phyloP scores from a whole-genome alignment of 2,329 filamentous ascomycete species.

The Phyllosticta citribraziliensis region DNA sequence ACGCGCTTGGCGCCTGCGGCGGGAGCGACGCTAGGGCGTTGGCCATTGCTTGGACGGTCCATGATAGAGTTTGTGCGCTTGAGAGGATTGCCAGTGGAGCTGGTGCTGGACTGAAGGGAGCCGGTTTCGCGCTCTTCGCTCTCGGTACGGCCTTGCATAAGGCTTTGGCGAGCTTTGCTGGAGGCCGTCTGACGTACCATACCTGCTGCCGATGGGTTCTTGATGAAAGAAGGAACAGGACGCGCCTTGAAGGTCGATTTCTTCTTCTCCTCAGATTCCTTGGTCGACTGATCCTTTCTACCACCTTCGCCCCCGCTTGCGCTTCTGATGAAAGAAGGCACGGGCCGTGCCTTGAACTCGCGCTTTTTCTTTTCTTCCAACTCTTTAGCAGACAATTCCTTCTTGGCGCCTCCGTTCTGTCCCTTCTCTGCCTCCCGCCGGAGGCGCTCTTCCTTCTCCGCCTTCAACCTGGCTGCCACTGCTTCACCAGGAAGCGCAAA shows the following conservation, averaged over 20 bases:
- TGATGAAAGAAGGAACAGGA: constrained; percentile 27
- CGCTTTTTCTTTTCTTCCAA: constrained; percentile 26
- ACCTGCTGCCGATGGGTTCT: constrained; percentile 21
- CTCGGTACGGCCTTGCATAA: constrained; percentile 1
- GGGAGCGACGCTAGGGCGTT: background rate
- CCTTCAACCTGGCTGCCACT: constrained; percentile 44
- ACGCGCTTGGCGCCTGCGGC: constrained; percentile 2
- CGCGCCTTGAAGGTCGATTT: constrained; percentile 38
- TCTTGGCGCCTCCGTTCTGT: background rate
- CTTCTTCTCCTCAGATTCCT: constrained; percentile 22
- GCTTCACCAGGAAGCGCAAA: constrained; percentile 46
- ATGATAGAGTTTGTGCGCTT: constrained; percentile 3
- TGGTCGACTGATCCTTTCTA: background rate
- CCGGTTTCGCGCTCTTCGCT: background rate
- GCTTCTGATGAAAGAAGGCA: constrained; percentile 24
- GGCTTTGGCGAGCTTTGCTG: constrained; percentile 32
- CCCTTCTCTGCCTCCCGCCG: constrained; percentile 21
- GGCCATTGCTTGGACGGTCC: background rate
- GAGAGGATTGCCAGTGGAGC: background rate
- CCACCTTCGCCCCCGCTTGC: constrained; percentile 11
- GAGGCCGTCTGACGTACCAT: constrained; percentile 38
- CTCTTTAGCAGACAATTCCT: background rate
- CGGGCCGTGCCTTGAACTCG: constrained; percentile 39
- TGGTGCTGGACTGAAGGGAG: background rate
- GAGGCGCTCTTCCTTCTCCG: constrained; percentile 39